These are phyloP conservation scores for Globisporangium perplexum DNA, from an alignment of 352 stramenopile genomes.

Conservation along the genomic window DNA sequence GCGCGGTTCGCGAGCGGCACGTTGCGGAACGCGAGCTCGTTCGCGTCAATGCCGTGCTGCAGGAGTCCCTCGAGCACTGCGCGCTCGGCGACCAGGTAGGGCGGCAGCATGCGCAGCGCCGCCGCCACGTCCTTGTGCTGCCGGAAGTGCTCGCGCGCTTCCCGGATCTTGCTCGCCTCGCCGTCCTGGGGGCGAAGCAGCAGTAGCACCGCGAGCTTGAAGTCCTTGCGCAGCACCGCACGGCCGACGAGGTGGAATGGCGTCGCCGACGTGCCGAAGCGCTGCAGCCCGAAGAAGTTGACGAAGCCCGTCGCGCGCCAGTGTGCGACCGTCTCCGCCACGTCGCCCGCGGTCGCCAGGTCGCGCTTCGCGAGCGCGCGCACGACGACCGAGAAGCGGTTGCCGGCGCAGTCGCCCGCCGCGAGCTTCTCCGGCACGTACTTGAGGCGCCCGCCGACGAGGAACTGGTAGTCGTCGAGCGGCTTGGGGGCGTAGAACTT, in stretches of 20 bases:
- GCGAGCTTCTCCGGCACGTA: slow-evolving; percentile 85
- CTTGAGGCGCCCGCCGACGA: slow-evolving; percentile 90
- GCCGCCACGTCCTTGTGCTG: slow-evolving; percentile 80
- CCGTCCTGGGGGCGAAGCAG: slow-evolving; percentile 85
- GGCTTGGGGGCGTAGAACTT: slow-evolving; percentile 20
- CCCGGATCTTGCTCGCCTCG: slow-evolving; percentile 75
- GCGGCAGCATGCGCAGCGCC: slow-evolving; percentile 70
- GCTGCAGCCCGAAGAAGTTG: slow-evolving; percentile 97
- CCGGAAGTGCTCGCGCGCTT: slow-evolving; percentile 73
- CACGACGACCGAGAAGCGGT: slow-evolving; percentile 92
- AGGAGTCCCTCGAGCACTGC: slow-evolving; percentile 68
- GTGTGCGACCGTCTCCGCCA: slow-evolving; percentile 26
- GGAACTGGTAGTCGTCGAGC: slow-evolving; percentile 73
- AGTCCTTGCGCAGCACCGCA: slow-evolving; percentile 92
- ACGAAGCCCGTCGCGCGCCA: slow-evolving; percentile 88
- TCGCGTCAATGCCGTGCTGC: slow-evolving; percentile 67
- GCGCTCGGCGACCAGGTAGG: slow-evolving; percentile 63
- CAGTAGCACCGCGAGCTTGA: slow-evolving; percentile 88
- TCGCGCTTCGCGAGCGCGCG: slow-evolving; percentile 81
- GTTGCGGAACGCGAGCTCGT: slow-evolving; percentile 65
- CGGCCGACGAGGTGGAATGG: slow-evolving; percentile 84
- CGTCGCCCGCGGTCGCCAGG: slow-evolving; percentile 22
- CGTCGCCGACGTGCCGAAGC: slow-evolving; percentile 90
- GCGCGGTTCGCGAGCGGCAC: slow-evolving; percentile 55
- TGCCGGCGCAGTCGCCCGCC: slow-evolving; percentile 88